These are phyloP conservation scores for Chenopodium berlandieri DNA, from an alignment of 148 eudicot species.

Conservation along the genomic window DNA sequence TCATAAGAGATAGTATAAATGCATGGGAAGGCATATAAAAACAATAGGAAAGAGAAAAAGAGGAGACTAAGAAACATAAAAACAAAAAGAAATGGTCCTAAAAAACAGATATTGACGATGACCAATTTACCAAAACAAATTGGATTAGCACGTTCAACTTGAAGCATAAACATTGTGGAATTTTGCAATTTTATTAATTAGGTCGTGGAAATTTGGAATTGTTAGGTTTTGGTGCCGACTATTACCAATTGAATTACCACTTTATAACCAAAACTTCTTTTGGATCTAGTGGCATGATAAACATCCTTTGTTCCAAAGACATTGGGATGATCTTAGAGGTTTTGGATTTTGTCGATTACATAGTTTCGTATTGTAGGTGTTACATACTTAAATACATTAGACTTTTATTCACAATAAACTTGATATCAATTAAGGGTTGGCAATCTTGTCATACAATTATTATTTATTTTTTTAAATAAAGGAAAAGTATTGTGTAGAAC, in stretches of 20 bases:
- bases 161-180: not conserved
- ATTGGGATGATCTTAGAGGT: not conserved
- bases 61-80: not conserved
- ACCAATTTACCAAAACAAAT: not conserved
- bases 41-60: no score
- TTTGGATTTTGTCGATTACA: no score
- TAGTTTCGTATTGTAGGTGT: no score
- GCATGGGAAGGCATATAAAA: not conserved
- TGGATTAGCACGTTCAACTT: not conserved
- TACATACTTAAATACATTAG: no score
- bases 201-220: not conserved
- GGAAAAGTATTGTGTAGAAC: no score
- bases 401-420: no score
- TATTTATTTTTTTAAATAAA: no score
- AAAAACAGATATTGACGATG: not conserved
- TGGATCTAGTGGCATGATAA: not conserved
- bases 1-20: not conserved
- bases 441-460: no score
- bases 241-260: not conserved
- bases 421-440: no score
- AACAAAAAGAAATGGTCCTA: not conserved
- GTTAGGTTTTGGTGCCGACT: not conserved
- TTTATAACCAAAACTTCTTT: no score
- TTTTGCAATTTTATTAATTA: no score
- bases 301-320: not conserved